Conservation (phyloP, 148 eudicot species). For the Agrostemma githago region DNA sequence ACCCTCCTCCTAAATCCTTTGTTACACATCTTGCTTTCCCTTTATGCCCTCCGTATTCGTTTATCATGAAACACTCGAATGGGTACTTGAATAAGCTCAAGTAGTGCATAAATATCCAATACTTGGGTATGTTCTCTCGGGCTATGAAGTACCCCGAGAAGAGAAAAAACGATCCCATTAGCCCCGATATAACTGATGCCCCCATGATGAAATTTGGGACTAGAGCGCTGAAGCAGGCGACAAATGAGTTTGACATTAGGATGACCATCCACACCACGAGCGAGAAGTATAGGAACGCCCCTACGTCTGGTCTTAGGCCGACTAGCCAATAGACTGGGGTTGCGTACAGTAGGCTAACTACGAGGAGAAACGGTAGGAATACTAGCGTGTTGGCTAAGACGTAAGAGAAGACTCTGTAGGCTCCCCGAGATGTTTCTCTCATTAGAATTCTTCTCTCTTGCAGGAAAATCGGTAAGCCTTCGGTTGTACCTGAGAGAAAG, state of each 20-base stretch:
- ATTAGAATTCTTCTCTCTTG: constrained; percentile 79
- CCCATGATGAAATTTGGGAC: constrained; percentile 98
- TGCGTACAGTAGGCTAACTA: constrained; percentile 52
- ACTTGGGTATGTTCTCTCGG: constrained; percentile 61
- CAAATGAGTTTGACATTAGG: constrained; percentile 82
- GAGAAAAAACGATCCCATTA: constrained; percentile 87
- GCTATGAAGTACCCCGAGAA: constrained; percentile 92
- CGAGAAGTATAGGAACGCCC: constrained; percentile 67
- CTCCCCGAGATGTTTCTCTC: constrained; percentile 86
- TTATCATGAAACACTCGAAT: constrained; percentile 85
- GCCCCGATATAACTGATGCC: constrained; percentile 77
- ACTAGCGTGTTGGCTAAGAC: constrained; percentile 74
- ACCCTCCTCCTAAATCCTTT: constrained; percentile 34
- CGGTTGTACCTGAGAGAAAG: constrained; percentile 87
- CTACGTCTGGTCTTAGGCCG: constrained; percentile 48
- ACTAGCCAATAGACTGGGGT: constrained; percentile 80
- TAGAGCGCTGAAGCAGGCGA: constrained; percentile 80
- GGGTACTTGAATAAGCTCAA: constrained; percentile 94
- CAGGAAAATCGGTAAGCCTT: constrained; percentile 88
- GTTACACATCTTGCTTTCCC: constrained; percentile 54
- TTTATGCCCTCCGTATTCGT: constrained; percentile 76
- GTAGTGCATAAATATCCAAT: constrained; percentile 95
- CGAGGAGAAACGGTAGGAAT: constrained; percentile 71
- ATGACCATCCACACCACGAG: constrained; percentile 89
- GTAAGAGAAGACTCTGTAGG: constrained; percentile 84